Evolutionary conservation across 2,329 filamentous ascomycete genomes (phyloP), one percentile per base, ranked within the genome.

Genomic region (Trichoderma simmonsii): DNA sequence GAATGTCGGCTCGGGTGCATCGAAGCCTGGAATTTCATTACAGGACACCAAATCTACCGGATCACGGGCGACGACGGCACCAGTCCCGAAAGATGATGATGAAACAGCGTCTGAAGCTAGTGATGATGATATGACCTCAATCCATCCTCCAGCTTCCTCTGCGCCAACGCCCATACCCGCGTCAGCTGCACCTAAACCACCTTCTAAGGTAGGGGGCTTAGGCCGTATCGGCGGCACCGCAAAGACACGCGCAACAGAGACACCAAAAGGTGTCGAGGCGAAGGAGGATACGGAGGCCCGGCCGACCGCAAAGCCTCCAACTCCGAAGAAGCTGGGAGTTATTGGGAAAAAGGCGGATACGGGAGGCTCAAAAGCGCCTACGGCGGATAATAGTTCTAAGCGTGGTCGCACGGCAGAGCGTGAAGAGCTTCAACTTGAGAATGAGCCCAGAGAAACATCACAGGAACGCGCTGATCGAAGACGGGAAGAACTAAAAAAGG

Each of bases 401-500:
- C 57, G 67, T 11, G 67, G 67, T 30, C 67, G 57, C 56, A 15
- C 57, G 32, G 21, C 73, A 14, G 73, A 73, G 18, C 56, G 70
- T 18, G 73, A 72, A 15, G 75, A 77, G 34, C 71, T 79, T 14
- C 61, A 71, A 54, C 60, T 75, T 21, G 78, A 80, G 73, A 76
- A 80, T 15, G 77, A 79, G 65, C 75, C 78, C 32, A 81, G 82
- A 71, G 84, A 85, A 73, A 84, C 82, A 0, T 84, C 84, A 3
- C 79, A 82, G 73, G 84, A 86, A 65, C 79, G 83, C 30, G 86
- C 86, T 3, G 84, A 87, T 72, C 81, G 85, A 43, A 86, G 84
- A 73, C 82, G 87, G 64, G 81, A 83, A n/a, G 86, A 89, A 74
- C 78, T 88, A 32, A 84, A 86, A 70, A 82, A 80, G 71, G 85